Percentiles rank a stretch among this genome's conserved stretches.
These are phyloP conservation scores for Gossypium anomalum DNA, from an alignment of 345 rosid species.

Conservation along the genomic window DNA sequence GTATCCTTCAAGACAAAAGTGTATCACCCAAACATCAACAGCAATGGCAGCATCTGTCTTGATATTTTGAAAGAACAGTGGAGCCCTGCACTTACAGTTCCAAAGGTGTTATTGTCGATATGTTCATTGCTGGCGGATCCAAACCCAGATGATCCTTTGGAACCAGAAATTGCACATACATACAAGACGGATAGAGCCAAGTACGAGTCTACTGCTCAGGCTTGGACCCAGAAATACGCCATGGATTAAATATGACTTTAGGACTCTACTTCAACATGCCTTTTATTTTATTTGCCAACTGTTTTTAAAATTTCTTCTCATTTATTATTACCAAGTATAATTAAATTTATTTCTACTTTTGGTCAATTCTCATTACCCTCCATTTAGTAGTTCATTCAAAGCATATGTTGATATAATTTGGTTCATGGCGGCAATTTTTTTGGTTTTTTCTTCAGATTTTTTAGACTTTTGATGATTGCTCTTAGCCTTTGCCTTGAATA, in stretches of 20 bases:
- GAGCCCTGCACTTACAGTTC: not conserved
- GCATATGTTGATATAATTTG: too few species aligned
- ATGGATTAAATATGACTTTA: not conserved
- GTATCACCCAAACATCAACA: not conserved
- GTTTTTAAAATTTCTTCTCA: too few species aligned
- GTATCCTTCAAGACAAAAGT: not conserved
- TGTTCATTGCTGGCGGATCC: not conserved
- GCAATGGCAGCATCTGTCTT: not conserved
- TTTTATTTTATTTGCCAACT: too few species aligned
- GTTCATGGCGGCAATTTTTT: too few species aligned
- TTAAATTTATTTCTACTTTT: too few species aligned
- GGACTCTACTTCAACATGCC: too few species aligned
- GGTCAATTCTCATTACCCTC: too few species aligned
- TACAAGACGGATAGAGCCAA: not conserved
- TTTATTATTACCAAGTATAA: too few species aligned
- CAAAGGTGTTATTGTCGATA: not conserved
- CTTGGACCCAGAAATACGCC: not conserved
- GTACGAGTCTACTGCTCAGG: not conserved
- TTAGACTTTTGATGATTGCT: too few species aligned
- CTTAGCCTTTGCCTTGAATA: too few species aligned
- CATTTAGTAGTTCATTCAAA: too few species aligned
- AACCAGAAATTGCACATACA: not conserved
- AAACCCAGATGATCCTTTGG: constrained; percentile 5
- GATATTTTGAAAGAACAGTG: not conserved
- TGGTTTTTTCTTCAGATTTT: too few species aligned